Evolutionary conservation across 129 eudicot genomes (phyloP).

Genomic region (Flaveria robusta): DNA sequence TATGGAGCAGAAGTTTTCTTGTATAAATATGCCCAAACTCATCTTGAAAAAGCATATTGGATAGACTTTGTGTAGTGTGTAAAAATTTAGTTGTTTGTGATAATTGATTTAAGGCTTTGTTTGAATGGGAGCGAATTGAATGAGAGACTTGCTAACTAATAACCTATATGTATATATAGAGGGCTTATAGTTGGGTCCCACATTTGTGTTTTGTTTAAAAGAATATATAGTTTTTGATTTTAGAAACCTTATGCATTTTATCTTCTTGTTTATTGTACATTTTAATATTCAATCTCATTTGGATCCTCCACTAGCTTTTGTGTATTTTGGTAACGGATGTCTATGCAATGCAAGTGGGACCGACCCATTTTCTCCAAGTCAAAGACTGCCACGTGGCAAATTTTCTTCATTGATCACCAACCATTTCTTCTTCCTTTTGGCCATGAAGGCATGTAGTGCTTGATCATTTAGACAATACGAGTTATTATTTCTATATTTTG

Average conservation of each 20-base stretch:
- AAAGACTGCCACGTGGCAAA: constrained; percentile 13
- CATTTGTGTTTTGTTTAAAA: constrained; percentile 8
- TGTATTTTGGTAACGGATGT: constrained; percentile 20
- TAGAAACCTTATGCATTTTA: constrained; percentile 25
- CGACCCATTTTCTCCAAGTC: constrained; percentile 36
- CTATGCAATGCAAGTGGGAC: constrained; percentile 41
- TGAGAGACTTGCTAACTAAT: neutral
- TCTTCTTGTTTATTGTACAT: neutral
- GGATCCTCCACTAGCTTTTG: constrained; percentile 35
- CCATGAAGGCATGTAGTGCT: neutral
- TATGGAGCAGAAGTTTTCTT: constrained; percentile 46
- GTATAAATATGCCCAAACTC: constrained; percentile 10
- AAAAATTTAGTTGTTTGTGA: neutral
- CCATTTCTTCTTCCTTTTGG: neutral
- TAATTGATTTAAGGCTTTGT: neutral
- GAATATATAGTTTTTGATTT: constrained; percentile 14
- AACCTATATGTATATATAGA: constrained; percentile 12
- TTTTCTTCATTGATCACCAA: neutral
- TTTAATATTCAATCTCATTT: constrained; percentile 9
- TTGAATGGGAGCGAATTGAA: neutral
- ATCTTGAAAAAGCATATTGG: neutral
- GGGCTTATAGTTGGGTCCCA: neutral
- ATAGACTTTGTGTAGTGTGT: constrained; percentile 24
- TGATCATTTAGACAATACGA: too few relatives aligned
- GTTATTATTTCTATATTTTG: too few relatives aligned